phyloP scores from a whole-genome alignment of 371 early-diverging fungal species.

The Paraphysoderma sedebokerense region DNA sequence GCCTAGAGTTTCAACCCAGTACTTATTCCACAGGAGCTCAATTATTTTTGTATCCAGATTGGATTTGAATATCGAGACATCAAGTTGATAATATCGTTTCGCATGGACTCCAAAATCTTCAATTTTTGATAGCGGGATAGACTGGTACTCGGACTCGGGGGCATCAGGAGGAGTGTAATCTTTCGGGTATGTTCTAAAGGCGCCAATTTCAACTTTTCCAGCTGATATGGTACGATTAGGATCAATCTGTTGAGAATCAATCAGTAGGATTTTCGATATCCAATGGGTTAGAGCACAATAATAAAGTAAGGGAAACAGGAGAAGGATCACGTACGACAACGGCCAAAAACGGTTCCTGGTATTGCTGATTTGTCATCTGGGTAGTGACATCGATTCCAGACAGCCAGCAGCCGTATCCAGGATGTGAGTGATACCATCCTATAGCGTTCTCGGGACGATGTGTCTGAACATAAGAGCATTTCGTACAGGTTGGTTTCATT shows the following conservation, averaged over 20 bases:
- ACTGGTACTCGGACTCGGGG: constrained; percentile 38
- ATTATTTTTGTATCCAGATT: constrained; percentile 62
- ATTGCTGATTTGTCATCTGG: constrained; percentile 86
- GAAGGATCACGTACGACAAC: constrained; percentile 49
- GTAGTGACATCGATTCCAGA: constrained; percentile 95
- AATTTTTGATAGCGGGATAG: constrained; percentile 82
- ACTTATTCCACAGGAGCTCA: constrained; percentile 88
- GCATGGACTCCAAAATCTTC: constrained; percentile 96
- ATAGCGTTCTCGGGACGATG: constrained; percentile 83
- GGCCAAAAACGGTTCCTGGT: constrained; percentile 89
- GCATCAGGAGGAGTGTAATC: constrained; percentile 60
- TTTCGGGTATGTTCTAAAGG: constrained; percentile 90
- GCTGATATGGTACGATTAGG: constrained; percentile 91
- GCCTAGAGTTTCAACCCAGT: constrained; percentile 89
- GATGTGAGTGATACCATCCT: constrained; percentile 98
- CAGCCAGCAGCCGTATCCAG: constrained; percentile 97
- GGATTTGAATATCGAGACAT: constrained; percentile 87
- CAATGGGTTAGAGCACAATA: not conserved
- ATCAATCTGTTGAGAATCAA: constrained; percentile 48
- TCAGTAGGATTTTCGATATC: not conserved
- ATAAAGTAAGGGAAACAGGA: not conserved
- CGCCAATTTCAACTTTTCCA: constrained; percentile 93
- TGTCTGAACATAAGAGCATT: constrained; percentile 27
- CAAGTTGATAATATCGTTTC: constrained; percentile 82
- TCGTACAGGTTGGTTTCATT: not conserved